Evolutionary conservation across 148 eudicot genomes (phyloP).

Genomic region (Polygonum aviculare): DNA sequence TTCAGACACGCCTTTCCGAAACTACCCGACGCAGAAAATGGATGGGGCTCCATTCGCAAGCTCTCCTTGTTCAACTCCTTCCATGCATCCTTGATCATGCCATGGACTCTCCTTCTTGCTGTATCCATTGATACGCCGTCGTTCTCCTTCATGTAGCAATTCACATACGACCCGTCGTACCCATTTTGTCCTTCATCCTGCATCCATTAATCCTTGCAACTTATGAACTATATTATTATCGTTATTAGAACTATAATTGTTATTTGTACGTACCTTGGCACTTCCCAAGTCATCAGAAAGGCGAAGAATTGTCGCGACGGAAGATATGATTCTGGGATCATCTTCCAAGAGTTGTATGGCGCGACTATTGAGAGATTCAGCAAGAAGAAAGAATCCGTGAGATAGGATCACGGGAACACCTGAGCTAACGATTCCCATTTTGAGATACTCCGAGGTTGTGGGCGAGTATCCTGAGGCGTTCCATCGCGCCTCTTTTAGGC

Average conservation of each 20-base stretch:
- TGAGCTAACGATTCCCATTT: slow-evolving; percentile 35
- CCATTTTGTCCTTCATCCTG: slow-evolving; percentile 38
- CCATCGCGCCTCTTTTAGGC: slow-evolving; percentile 40
- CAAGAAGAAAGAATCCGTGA: slow-evolving; percentile 39
- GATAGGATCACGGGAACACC: slow-evolving; percentile 36
- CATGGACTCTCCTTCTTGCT: slow-evolving; percentile 18
- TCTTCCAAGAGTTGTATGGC: slow-evolving; percentile 19
- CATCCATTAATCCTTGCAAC: neutral
- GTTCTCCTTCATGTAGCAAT: slow-evolving; percentile 28
- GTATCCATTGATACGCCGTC: slow-evolving; percentile 10
- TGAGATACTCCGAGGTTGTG: slow-evolving; percentile 34
- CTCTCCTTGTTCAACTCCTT: slow-evolving; percentile 23
- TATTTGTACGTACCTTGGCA: slow-evolving; percentile 22
- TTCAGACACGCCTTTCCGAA: neutral
- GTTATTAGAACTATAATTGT: too few species aligned
- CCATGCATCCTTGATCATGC: slow-evolving; percentile 33
- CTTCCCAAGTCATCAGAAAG: slow-evolving; percentile 57
- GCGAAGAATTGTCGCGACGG: slow-evolving; percentile 37
- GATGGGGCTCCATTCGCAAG: neutral
- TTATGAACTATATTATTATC: too few species aligned
- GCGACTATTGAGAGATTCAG: slow-evolving; percentile 23
- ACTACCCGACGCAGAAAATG: neutral
- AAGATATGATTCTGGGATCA: slow-evolving; percentile 31
- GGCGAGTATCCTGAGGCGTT: slow-evolving; percentile 22
- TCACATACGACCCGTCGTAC: slow-evolving; percentile 28